Evolutionary conservation across 1,284 basidiomycete species (phyloP), one percentile per base, ranked within the genome.

Genomic region (Microstroma glucosiphilum): DNA sequence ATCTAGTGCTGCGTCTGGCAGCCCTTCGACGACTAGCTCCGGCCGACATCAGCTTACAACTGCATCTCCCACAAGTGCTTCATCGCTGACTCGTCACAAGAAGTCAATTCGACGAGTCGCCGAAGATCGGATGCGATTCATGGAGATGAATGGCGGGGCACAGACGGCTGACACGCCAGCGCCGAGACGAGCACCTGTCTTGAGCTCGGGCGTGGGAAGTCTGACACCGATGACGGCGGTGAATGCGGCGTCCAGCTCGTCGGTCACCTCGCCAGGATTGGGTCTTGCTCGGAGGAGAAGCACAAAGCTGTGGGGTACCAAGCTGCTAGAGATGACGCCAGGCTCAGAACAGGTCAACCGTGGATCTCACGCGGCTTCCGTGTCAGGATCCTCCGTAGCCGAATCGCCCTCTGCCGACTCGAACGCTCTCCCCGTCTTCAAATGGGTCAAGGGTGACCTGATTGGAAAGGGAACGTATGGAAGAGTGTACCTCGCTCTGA

Each of bases 401-500:
- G 77, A 81, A 41, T 76, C 74, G 51, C 69, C 78, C 1, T 69
- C 65, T 1, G 77, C 78, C 21, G 51, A 62, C 13, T 56, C 63
- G n/a, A 59, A 65, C 48, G 61, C 59, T 1, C 67, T 68, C 58
- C 75, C 70, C 51, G 92, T 93, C 43, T 94, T 97, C 84, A 93
- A 93, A 77, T 98, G 96, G 94, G 91, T 97, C 58, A 91, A 94
- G 75, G 96, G 96, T 65, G 92, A 96, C 80, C 83, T 96, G 53
- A 96, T 98, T 69, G 96, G 96, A 49, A 92, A 90, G 75, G 96
- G 96, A 25, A 96, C 92, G 3, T 99, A 93, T 75, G 94, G 94
- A 7, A 86, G 90, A 57, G 96, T 98, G 37, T 98, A 96, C 76
- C 86, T 97, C 57, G 96, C 92, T 19, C 83, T 98, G 67, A 98